A percentile compares a stretch with the other conserved stretches of the same genome.
These are phyloP conservation scores for Pyronema omphalodes DNA, from an alignment of 495 filamentous ascomycete genomes.

Conservation along the genomic window DNA sequence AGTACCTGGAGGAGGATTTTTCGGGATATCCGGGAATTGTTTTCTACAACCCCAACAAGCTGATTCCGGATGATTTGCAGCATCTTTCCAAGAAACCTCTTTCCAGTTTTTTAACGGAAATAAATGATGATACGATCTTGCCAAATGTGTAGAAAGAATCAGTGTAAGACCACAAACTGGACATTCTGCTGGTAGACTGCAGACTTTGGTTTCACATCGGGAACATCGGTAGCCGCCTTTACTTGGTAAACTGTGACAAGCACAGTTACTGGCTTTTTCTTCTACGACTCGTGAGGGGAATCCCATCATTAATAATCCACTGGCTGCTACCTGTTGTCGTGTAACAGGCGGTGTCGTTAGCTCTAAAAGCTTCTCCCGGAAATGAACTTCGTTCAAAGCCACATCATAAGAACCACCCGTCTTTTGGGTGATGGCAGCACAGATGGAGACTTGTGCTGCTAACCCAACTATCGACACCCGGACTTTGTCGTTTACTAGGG, in stretches of 20 bases:
- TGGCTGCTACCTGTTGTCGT: slow-evolving; percentile 45
- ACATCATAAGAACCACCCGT: slow-evolving; percentile 76
- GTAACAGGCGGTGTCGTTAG: slow-evolving; percentile 77
- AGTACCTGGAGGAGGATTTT: slow-evolving; percentile 27
- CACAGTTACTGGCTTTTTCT: slow-evolving; percentile 43
- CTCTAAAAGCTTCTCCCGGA: slow-evolving; percentile 70
- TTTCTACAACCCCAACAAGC: too few relatives aligned
- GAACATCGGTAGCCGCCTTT: slow-evolving; percentile 86
- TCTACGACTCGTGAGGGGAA: slow-evolving; percentile 88
- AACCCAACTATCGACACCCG: slow-evolving; percentile 76
- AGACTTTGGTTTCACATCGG: slow-evolving; percentile 75
- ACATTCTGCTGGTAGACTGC: slow-evolving; percentile 77
- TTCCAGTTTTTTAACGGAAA: slow-evolving; percentile 84
- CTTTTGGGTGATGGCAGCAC: slow-evolving; percentile 63
- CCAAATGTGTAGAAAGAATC: slow-evolving; percentile 88
- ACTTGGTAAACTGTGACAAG: slow-evolving; percentile 71
- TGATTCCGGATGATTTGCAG: background rate
- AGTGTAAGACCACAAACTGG: slow-evolving; percentile 83
- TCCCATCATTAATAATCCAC: slow-evolving; percentile 88
- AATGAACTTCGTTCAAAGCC: slow-evolving; percentile 73
- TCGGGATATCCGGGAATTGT: too few relatives aligned
- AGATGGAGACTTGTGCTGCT: slow-evolving; percentile 79
- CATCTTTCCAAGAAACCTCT: slow-evolving; percentile 63
- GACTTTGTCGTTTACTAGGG: slow-evolving; percentile 60
- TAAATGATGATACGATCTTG: slow-evolving; percentile 85